Base-by-base conservation (phyloP, 176 grass and related monocot genomes). In the Phoenix dactylifera region DNA sequence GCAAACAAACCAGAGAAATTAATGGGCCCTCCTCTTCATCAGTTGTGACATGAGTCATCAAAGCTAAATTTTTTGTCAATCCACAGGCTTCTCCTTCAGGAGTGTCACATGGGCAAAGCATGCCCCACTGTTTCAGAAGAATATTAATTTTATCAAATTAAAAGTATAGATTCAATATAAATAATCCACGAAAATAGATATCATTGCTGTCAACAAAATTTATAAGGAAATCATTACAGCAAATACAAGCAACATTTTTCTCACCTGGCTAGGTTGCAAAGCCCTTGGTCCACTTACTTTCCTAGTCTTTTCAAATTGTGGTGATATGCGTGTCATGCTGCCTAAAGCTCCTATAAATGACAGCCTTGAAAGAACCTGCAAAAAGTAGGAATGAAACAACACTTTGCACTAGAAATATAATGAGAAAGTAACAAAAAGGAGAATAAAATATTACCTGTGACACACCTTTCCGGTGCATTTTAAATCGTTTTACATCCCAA, bases 41-140 rank as follows among this genome's bases (percentile, higher is more conserved):
- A 69, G 92, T 91, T 72, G 92, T 97, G 65, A 97, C 87, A 15
- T 91, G 92, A 69, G 92, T 76, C 73, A 97, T 75, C 52, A 97
- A 77, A 68, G 92, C 87, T 68, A 97, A 85, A 77, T 97, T 90
- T 91, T 97, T 97, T 59, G 84, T 97, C 69, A 97, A 79, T 26
- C 92, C 92, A 54, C 92, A 97, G 71, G 80, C 87, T 84, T 97
- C 87, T 74, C 92, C 92, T 91, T 97, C 92, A 56, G 92, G 92
- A 55, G 92, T 97, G 72, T 97, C 92, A 82, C 87, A 90, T 67
- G 92, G 92, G 35, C 92, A 97, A 80, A 97, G 87, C 92, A 97
- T 97, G 57, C 92, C 92, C 92, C 92, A 97, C 92, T 97, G 68
- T 90, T 75, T 66, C 55, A 77, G 26, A 83, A 44, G 7, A 44